These are phyloP conservation scores for Aspergillus ellipticus DNA, from an alignment of 495 filamentous ascomycete genomes.

Conservation along the genomic window DNA sequence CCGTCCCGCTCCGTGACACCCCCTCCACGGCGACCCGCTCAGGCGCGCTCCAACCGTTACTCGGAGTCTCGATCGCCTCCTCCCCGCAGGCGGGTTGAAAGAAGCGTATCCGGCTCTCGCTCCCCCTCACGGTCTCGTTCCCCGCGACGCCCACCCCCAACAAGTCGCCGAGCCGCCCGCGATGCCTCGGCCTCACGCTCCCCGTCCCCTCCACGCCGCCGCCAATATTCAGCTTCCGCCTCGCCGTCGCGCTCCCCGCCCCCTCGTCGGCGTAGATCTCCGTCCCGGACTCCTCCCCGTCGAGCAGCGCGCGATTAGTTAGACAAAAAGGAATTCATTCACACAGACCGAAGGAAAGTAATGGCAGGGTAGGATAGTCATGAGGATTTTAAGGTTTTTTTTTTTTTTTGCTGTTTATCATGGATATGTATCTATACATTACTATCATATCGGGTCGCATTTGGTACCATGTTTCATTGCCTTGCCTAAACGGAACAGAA, in stretches of 20 bases:
- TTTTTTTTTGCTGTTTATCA: not conserved
- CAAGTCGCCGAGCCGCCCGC: slow-evolving; percentile 11
- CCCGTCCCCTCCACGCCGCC: slow-evolving; percentile 20
- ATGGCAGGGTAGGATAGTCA: not conserved
- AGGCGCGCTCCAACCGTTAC: slow-evolving; percentile 18
- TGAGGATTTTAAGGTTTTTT: not conserved
- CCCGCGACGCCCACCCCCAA: slow-evolving; percentile 6
- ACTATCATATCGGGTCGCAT: too few species aligned
- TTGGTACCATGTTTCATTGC: too few species aligned
- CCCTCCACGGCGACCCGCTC: slow-evolving; percentile 20
- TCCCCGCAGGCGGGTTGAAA: slow-evolving; percentile 19
- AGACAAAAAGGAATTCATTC: not conserved
- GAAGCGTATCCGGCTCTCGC: slow-evolving; percentile 21
- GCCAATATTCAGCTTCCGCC: slow-evolving; percentile 24
- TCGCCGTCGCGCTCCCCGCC: slow-evolving; percentile 22
- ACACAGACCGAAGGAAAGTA: not conserved
- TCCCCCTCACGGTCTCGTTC: slow-evolving; percentile 27
- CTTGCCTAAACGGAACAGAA: too few species aligned
- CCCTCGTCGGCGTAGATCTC: slow-evolving; percentile 11
- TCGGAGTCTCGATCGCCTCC: slow-evolving; percentile 31
- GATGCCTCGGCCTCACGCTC: slow-evolving; percentile 21
- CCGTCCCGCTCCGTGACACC: slow-evolving; percentile 35
- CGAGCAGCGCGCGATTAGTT: slow-evolving; percentile 18
- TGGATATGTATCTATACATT: too few species aligned
- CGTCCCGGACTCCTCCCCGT: slow-evolving; percentile 27